Evolutionary conservation across 208 protist genomes (phyloP), one percentile per base, ranked within the genome.

Genomic region (Acanthamoeba lenticulata): DNA sequence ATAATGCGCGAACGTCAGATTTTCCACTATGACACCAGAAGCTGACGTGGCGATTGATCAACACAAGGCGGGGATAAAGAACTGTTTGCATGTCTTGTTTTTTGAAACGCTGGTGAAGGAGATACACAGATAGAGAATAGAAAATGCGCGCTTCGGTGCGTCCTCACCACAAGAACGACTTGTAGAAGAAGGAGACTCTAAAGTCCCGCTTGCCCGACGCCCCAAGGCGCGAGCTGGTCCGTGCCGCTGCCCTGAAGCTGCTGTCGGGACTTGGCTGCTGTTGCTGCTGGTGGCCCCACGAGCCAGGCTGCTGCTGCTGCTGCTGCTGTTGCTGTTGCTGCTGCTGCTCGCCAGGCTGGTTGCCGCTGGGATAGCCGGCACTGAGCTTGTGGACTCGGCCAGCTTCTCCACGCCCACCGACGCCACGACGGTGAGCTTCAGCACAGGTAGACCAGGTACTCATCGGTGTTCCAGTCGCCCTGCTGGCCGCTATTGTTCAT

Each of bases 371-470:
- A 38, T 57, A 90, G 21, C 81, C 81, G 32, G 44, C n/a, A 90
- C 52, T n/a, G 81, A 65, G 49, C 52, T 90, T 15, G 81, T 90
- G 42, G 47, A 47, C 81, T 90, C 81, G 15, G 81, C 44, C 24
- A 90, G 49, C 81, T 65, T 90, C 34, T 65, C 81, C 34, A 90
- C 52, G 42, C 81, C 81, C 6, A 65, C 81, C n/a, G 44, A 57
- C 13, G 81, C 81, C 81, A 34, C 72, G 32, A 90, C 52, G 15
- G 32, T 90, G 49, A 90, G 81, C 29, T 57, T 67, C 81, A 65
- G 44, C 32, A 90, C 27, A 90, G 49, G 42, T 90, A 90, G 13
- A 47, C 15, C 2, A 57, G 49, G 32, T 65, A 90, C 11, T 90
- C 81, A 2, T 90, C 81, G 5, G 49, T 90, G 32, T 90, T 90